Percentiles rank a stretch among this genome's conserved stretches.
These are phyloP conservation scores for Ophiosphaerella herpotricha DNA, from an alignment of 2,329 filamentous ascomycete species.

Conservation along the genomic window DNA sequence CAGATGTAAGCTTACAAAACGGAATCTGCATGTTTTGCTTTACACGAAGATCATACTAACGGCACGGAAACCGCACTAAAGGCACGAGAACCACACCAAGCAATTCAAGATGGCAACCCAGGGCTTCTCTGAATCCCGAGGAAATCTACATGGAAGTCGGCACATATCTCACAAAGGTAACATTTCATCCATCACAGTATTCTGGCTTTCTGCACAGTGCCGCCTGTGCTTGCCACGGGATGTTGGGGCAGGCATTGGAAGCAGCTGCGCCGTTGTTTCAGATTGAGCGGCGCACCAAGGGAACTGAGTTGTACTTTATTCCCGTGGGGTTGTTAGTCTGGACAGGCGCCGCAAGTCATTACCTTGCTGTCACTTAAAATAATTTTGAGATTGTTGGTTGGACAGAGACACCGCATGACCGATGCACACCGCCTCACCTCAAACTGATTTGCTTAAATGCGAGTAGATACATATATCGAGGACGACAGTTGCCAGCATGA, in stretches of 20 bases:
- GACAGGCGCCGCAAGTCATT: background rate
- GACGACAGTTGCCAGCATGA: background rate
- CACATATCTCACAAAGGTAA: background rate
- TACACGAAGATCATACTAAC: background rate
- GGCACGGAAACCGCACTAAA: background rate
- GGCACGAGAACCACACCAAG: conserved; percentile 2
- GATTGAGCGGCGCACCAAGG: background rate
- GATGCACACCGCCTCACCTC: conserved; percentile 1
- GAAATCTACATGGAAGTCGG: background rate
- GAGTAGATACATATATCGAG: conserved; percentile 1
- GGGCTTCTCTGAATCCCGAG: background rate
- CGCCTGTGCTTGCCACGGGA: background rate
- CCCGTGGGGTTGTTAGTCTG: background rate
- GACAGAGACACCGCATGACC: background rate
- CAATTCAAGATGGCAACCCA: background rate
- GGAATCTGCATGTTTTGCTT: background rate
- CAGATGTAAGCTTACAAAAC: conserved; percentile 1
- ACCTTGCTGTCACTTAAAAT: conserved; percentile 4
- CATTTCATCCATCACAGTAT: conserved; percentile 1
- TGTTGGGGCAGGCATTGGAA: conserved; percentile 2
- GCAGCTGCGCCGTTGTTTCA: conserved; percentile 1
- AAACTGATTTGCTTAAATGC: background rate
- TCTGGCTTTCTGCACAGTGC: conserved; percentile 2
- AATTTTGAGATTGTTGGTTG: background rate
- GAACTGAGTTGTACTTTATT: conserved; percentile 1